phyloP scores from a whole-genome alignment of 768 basidiomycete species.

The Hortiboletus campestris region DNA sequence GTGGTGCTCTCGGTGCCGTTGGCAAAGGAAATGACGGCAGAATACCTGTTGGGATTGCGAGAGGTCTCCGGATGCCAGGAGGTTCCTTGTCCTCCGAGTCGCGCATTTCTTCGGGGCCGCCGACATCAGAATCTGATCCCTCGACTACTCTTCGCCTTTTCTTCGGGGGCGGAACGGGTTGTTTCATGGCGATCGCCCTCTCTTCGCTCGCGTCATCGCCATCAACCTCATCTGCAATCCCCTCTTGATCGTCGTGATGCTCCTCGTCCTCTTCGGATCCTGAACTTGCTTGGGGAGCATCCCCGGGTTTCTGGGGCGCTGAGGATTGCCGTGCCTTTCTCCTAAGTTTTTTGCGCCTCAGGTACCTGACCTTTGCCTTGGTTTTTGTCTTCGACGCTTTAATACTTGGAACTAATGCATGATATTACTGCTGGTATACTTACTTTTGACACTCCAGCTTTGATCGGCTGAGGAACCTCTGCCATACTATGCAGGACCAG shows the following conservation, averaged over 20 bases:
- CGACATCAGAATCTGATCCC: slow-evolving; percentile 19
- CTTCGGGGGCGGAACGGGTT: slow-evolving; percentile 32
- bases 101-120: neutral
- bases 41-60: slow-evolving; percentile 26
- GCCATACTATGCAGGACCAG: neutral
- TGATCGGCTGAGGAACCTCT: slow-evolving; percentile 7
- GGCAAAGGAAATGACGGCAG: slow-evolving; percentile 74
- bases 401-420: neutral
- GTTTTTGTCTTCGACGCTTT: slow-evolving; percentile 50
- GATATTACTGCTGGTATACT: slow-evolving; percentile 4
- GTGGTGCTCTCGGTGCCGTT: slow-evolving; percentile 62
- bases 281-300: slow-evolving; percentile 13
- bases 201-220: slow-evolving; percentile 8
- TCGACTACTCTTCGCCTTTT: slow-evolving; percentile 44
- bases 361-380: slow-evolving; percentile 68
- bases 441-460: slow-evolving; percentile 17
- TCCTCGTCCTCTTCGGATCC: slow-evolving; percentile 27
- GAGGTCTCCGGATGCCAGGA: slow-evolving; percentile 4
- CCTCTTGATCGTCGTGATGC: slow-evolving; percentile 11
- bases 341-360: slow-evolving; percentile 68
- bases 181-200: slow-evolving; percentile 5
- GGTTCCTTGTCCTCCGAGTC: neutral
- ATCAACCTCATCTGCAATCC: slow-evolving; percentile 18
- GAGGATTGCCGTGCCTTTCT: slow-evolving; percentile 49
- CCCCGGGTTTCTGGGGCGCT: slow-evolving; percentile 25